Conservation (phyloP, 306 rosid genomes). For the Chamaecrista fasciculata region DNA sequence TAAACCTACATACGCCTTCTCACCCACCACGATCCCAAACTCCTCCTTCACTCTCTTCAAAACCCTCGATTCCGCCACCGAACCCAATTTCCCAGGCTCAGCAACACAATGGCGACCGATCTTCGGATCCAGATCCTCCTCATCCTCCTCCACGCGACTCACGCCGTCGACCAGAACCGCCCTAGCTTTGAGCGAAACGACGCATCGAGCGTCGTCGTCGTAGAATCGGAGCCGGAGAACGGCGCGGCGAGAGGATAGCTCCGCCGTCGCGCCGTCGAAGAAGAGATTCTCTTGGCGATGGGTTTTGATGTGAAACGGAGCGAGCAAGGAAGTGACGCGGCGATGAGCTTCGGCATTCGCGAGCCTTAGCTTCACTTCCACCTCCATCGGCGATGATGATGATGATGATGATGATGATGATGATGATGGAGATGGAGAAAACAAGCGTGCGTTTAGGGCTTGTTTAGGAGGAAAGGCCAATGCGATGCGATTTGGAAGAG, state of each 20-base stretch:
- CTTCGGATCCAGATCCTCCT: constrained; percentile 61
- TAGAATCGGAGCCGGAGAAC: constrained; percentile 76
- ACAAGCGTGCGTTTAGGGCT: background rate
- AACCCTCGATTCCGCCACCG: constrained; percentile 70
- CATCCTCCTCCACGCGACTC: constrained; percentile 94
- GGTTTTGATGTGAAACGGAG: constrained; percentile 56
- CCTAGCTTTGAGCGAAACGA: constrained; percentile 65
- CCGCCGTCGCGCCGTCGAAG: constrained; percentile 70
- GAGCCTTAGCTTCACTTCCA: constrained; percentile 76
- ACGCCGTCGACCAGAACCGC: constrained; percentile 75
- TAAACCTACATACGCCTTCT: constrained; percentile 57
- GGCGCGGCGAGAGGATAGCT: constrained; percentile 64
- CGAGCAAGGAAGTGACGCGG: constrained; percentile 43
- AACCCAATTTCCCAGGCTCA: constrained; percentile 53
- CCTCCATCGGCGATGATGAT: constrained; percentile 42
- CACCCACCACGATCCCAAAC: constrained; percentile 52
- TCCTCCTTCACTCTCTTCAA: constrained; percentile 70
- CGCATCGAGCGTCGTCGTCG: constrained; percentile 52
- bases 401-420: too few relatives aligned
- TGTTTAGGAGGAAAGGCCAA: constrained; percentile 39
- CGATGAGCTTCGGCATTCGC: constrained; percentile 44
- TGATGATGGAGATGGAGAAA: constrained; percentile 7
- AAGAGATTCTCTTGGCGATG: constrained; percentile 79
- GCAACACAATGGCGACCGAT: constrained; percentile 59
- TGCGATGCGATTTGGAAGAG: constrained; percentile 47